Conservation (phyloP, 202 grass and related monocot genomes). For the Cymbopogon flexuosus region DNA sequence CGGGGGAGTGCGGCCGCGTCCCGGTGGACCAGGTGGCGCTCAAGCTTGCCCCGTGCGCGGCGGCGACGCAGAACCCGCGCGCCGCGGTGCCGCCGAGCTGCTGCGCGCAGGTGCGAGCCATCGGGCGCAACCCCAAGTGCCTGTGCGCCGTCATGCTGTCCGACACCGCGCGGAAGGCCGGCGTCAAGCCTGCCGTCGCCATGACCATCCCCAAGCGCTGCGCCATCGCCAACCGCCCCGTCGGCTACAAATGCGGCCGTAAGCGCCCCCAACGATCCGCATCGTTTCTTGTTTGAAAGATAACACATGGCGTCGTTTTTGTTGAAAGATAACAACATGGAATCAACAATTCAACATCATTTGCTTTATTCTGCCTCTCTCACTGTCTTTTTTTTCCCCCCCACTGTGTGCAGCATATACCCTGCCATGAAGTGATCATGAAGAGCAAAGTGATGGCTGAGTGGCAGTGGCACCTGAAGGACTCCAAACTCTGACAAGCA, state of each 20-base stretch:
- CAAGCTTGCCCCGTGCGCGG: constrained; percentile 55
- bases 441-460: constrained; percentile 15
- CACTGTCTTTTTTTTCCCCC: background rate
- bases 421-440: constrained; percentile 51
- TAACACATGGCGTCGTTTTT: background rate
- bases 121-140: constrained; percentile 54
- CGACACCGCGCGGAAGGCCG: constrained; percentile 47
- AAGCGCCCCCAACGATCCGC: background rate
- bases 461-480: background rate
- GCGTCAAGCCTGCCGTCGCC: constrained; percentile 66
- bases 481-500: background rate
- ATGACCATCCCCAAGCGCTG: constrained; percentile 84
- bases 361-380: constrained; percentile 24
- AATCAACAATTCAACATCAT: background rate
- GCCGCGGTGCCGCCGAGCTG: constrained; percentile 43
- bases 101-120: constrained; percentile 57
- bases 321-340: background rate
- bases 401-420: constrained; percentile 44
- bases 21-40: constrained; percentile 46
- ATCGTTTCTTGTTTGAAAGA: background rate
- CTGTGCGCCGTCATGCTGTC: constrained; percentile 81
- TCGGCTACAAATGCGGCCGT: constrained; percentile 86
- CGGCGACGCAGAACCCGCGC: constrained; percentile 46
- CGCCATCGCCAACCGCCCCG: constrained; percentile 58
- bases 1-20: constrained; percentile 60